Conservation (phyloP, 495 filamentous ascomycete species). For the Baudoinia panamericana region DNA sequence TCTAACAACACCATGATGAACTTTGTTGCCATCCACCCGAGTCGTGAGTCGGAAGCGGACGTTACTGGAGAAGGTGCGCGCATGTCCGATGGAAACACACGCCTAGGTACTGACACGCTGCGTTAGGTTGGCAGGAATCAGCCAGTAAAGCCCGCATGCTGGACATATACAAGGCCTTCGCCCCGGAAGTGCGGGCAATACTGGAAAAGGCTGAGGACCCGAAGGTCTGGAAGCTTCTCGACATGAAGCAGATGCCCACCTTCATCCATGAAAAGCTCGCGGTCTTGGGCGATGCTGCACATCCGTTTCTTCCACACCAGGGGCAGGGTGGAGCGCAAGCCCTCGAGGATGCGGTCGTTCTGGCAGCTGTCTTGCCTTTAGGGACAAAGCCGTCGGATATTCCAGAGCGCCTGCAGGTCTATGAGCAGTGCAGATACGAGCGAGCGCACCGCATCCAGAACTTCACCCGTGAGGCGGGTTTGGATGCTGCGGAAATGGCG, state of each 20-base stretch:
- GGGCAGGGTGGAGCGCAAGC: constrained; percentile 28
- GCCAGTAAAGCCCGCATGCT: constrained; percentile 36
- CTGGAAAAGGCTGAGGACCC: constrained; percentile 37
- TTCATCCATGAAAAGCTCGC: constrained; percentile 40
- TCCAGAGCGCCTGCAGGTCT: constrained; percentile 37
- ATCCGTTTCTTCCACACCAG: constrained; percentile 40
- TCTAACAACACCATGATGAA: constrained; percentile 43
- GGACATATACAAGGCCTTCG: constrained; percentile 40
- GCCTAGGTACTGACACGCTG: not conserved
- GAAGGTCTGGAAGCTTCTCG: constrained; percentile 45
- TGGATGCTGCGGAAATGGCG: constrained; percentile 29
- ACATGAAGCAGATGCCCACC: constrained; percentile 42
- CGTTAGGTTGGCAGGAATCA: constrained; percentile 37
- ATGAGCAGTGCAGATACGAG: constrained; percentile 39
- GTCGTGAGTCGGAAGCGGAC: constrained; percentile 27
- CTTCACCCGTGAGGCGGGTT: constrained; percentile 36
- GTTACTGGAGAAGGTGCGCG: constrained; percentile 3
- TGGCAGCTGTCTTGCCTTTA: constrained; percentile 39
- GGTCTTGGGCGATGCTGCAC: constrained; percentile 49
- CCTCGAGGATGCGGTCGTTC: constrained; percentile 44
- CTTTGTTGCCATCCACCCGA: constrained; percentile 48
- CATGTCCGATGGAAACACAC: too few relatives aligned
- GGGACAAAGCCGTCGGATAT: constrained; percentile 34
- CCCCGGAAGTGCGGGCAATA: constrained; percentile 33
- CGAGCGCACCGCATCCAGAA: constrained; percentile 44